Base-by-base conservation (phyloP, 2,329 filamentous ascomycete genomes). In the Colletotrichum australisinense region DNA sequence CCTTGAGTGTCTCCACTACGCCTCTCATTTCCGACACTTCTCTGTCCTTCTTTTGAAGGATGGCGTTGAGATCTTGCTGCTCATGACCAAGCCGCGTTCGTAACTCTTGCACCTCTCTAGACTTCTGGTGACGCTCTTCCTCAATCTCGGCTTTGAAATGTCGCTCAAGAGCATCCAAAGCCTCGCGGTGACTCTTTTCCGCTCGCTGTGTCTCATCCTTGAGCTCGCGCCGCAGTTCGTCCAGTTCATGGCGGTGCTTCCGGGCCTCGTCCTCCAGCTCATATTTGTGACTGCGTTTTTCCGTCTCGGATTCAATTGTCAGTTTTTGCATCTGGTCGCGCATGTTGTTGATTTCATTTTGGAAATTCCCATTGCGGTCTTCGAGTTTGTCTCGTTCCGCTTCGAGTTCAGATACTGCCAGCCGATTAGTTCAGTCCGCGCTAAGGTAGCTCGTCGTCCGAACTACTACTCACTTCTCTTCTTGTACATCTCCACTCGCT, bases 401-500 rank as follows among this genome's bases (percentile, higher is more conserved):
- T 74, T 91, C 88, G 5, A 91, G 82, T 38, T 86, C 85, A 53
- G 81, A 80, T 58, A 86, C 89, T 91, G 67, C 4, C 58, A 79
- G 75, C 46, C 49, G 19, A 49, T 76, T 49, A 11, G 28, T 19
- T 46, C n/a, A 16, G n/a, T 14, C 6, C n/a, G 30, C 11, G 35
- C 14, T 38, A 35, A 12, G 9, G 32, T 35, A 42, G 68, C 53
- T 52, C 62, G 71, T 30, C 8, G 19, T 16, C 38, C 5, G 6
- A 53, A 84, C 90, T 76, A 42, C 14, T 42, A 42, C 38, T 42
- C 86, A 97, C 94, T 91, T 88, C 92, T 90, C 64, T 87, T 88
- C 80, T 96, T 97, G 76, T 94, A 93, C 11, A 94, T 78, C 19
- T 93, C 90, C 58, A 97, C 87, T 0, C 92, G 90, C 75, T 97